Percentiles rank a stretch among this genome's conserved stretches.
Conservation (phyloP, 345 rosid species). For the Erucastrum elatum region DNA sequence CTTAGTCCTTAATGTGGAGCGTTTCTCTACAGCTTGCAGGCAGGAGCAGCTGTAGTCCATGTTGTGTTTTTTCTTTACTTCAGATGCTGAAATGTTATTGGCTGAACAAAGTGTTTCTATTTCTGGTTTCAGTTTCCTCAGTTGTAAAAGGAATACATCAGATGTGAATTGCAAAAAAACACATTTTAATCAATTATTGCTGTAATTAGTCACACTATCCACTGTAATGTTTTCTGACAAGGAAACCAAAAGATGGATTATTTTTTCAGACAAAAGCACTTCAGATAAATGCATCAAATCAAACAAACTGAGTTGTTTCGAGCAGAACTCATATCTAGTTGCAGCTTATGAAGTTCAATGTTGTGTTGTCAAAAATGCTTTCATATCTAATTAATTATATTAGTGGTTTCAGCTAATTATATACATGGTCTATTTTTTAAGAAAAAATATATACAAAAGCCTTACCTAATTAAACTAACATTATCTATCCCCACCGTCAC, state of each 20-base stretch:
- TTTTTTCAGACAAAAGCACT: not conserved
- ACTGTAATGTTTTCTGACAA: not conserved
- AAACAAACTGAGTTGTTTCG: constrained; percentile 23
- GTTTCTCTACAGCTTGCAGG: not conserved
- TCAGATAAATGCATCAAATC: not conserved
- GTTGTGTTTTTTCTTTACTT: not conserved
- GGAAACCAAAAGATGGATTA: not conserved
- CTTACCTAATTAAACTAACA: constrained; percentile 14
- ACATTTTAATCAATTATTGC: constrained; percentile 23
- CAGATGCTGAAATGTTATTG: constrained; percentile 2
- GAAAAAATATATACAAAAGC: not conserved
- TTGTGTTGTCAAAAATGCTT: not conserved
- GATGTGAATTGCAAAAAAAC: constrained; percentile 14
- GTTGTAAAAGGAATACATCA: constrained; percentile 9
- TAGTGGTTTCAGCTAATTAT: not conserved
- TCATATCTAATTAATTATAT: not conserved
- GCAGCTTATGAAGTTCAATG: constrained; percentile 36
- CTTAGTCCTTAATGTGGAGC: not conserved
- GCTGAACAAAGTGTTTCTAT: constrained; percentile 18
- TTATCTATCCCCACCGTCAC: constrained; percentile 14
- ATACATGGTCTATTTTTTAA: not conserved
- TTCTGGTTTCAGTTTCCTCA: constrained; percentile 24
- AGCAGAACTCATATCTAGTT: constrained; percentile 41
- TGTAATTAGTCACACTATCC: constrained; percentile 12
- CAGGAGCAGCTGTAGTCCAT: not conserved